Evolutionary conservation across 805 yeast genomes (phyloP).

Genomic region (Ogataea thermomethanolica): DNA sequence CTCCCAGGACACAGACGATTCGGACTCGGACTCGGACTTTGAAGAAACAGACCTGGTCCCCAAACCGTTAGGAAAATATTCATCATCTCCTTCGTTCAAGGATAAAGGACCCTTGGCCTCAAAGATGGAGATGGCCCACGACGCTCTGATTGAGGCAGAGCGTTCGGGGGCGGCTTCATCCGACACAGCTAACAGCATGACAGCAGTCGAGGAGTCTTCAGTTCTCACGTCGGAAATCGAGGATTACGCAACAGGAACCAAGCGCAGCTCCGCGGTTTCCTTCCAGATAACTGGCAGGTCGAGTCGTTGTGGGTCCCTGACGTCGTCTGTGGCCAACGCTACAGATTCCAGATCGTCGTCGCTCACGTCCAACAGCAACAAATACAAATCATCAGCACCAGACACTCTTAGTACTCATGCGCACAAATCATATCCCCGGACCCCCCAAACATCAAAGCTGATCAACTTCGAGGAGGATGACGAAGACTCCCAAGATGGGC

Average conservation of each 20-base stretch:
- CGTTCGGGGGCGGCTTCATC: slow-evolving; percentile 13
- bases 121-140: background rate
- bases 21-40: slow-evolving; percentile 21
- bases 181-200: slow-evolving; percentile 7
- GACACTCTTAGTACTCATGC: slow-evolving; percentile 2
- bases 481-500: slow-evolving; percentile 2
- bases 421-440: slow-evolving; percentile 16
- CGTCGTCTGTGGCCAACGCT: slow-evolving; percentile 15
- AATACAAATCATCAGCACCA: too few species aligned
- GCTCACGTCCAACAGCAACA: slow-evolving; percentile 3
- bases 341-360: slow-evolving; percentile 14
- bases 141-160: slow-evolving; percentile 3
- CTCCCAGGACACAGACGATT: slow-evolving; percentile 21
- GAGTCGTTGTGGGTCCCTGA: slow-evolving; percentile 24
- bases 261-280: slow-evolving; percentile 29
- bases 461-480: slow-evolving; percentile 13
- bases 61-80: slow-evolving; percentile 8
- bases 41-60: slow-evolving; percentile 15
- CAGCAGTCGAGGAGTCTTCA: slow-evolving; percentile 16
- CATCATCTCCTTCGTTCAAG: slow-evolving; percentile 18
- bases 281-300: slow-evolving; percentile 22
- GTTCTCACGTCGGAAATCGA: slow-evolving; percentile 26
- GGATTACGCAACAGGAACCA: slow-evolving; percentile 20
- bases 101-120: slow-evolving; percentile 7
- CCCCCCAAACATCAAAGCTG: slow-evolving; percentile 15